phyloP scores from a whole-genome alignment of 352 stramenopile species.

The Pythium scleroteichum region DNA sequence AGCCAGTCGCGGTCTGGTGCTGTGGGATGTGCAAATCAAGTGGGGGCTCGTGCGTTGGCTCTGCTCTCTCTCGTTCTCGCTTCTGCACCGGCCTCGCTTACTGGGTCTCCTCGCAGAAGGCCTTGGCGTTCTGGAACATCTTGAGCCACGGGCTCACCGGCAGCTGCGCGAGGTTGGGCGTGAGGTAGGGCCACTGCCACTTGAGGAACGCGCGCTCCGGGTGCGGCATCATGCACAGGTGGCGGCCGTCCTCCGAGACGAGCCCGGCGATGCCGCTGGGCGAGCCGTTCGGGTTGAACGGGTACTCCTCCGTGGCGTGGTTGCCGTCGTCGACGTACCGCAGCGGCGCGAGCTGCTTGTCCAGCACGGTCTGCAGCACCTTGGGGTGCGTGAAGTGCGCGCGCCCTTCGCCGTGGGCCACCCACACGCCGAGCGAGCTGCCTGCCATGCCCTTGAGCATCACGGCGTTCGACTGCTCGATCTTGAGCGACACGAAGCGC shows the following conservation, averaged over 20 bases:
- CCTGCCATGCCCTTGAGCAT: constrained; percentile 99
- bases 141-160: constrained; percentile 95
- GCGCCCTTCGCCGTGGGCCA: constrained; percentile 91
- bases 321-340: constrained; percentile 97
- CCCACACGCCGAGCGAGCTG: constrained; percentile 97
- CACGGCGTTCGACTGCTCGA: constrained; percentile 94
- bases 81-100: constrained; percentile 24
- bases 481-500: constrained; percentile 95
- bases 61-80: too few species aligned
- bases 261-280: constrained; percentile 96
- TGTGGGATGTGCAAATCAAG: too few species aligned
- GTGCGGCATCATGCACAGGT: constrained; percentile 99
- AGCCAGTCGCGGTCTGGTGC: too few species aligned
- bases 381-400: constrained; percentile 96
- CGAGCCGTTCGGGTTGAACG: constrained; percentile 99
- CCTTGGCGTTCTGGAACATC: constrained; percentile 98
- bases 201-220: constrained; percentile 97
- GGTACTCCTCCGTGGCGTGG: constrained; percentile 95
- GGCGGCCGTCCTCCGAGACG: constrained; percentile 95
- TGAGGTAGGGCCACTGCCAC: constrained; percentile 98
- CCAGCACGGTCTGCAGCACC: constrained; percentile 88
- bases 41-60: too few species aligned
- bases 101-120: constrained; percentile 90
- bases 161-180: constrained; percentile 76
- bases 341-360: constrained; percentile 93